Evolutionary conservation across 2,329 filamentous ascomycete species (phyloP), one percentile per base, ranked within the genome.

Genomic region (Talaromyces sp.): DNA sequence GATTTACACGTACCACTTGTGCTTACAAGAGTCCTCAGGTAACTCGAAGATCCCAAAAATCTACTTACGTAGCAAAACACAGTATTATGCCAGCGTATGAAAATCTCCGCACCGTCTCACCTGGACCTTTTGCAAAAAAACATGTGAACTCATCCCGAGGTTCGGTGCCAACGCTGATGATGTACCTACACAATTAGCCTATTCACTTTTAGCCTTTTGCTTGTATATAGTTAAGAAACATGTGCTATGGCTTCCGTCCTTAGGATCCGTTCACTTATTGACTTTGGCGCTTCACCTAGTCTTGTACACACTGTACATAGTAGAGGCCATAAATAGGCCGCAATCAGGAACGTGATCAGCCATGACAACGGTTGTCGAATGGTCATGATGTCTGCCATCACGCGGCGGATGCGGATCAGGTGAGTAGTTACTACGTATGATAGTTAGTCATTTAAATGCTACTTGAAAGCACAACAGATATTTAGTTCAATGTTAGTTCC

Each of bases 331-430:
- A 38, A 36, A 56, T 4, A 31, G n/a, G 31, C n/a, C 19, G n/a
- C n/a, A 56, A 25, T 25, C n/a, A 56, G 29, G 31, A 56, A 56
- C 53, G 53, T 56, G 53, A 19, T 38, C 53, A 36, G 49, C 15
- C 27, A 53, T 17, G 25, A 53, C 17, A 6, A 27, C 31, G 1
- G 29, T 36, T 36, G 53, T 56, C 53, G 53, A 56, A 56, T 56
- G 53, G 17, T 56, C 53, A 56, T 8, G 31, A 56, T 56, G 31
- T 56, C n/a, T 25, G 29, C 29, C 53, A 56, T 56, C 53, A 56
- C 53, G 53, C 31, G 31, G 51, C 11, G 19, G n/a, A 11, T 54
- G 49, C 15, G 4, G 11, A 54, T 56, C 53, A 56, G 53, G 31
- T 38, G 53, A 38, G n/a, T n/a, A n/a, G n/a, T n/a, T n/a, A n/a